Conservation (phyloP, 768 basidiomycete species). For the Royoungia palumana region DNA sequence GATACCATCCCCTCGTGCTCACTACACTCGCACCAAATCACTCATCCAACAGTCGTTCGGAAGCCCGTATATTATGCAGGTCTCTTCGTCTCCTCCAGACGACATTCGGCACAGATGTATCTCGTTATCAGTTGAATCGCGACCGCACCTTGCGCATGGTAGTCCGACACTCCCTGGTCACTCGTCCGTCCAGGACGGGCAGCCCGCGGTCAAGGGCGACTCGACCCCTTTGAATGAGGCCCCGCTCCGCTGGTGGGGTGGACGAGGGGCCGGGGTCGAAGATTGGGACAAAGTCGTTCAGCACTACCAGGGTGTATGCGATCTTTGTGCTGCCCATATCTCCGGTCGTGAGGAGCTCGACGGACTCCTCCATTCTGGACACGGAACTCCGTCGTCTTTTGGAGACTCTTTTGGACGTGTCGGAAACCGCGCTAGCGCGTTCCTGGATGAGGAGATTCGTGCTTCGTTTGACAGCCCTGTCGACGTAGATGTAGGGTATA, state of each 20-base stretch:
- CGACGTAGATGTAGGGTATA: neutral
- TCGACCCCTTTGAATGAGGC: constrained; percentile 18
- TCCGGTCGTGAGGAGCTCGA: neutral
- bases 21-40: constrained; percentile 14
- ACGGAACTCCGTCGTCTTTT: neutral
- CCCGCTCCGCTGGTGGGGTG: constrained; percentile 21
- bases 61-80: neutral
- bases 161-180: neutral
- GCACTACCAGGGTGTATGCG: neutral
- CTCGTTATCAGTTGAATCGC: constrained; percentile 11
- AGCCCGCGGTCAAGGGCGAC: neutral
- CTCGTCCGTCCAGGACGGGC: neutral
- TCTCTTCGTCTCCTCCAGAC: neutral
- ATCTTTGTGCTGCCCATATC: neutral
- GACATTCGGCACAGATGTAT: neutral
- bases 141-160: neutral
- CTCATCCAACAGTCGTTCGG: constrained; percentile 16
- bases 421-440: constrained; percentile 1
- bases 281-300: constrained; percentile 15
- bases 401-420: constrained; percentile 5
- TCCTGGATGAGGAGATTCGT: constrained; percentile 21
- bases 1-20: constrained; percentile 4
- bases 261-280: constrained; percentile 13
- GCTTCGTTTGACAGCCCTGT: constrained; percentile 13
- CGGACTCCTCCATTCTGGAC: neutral